These are phyloP conservation scores for Ballota nigra DNA, from an alignment of 257 asterid species.

Conservation along the genomic window DNA sequence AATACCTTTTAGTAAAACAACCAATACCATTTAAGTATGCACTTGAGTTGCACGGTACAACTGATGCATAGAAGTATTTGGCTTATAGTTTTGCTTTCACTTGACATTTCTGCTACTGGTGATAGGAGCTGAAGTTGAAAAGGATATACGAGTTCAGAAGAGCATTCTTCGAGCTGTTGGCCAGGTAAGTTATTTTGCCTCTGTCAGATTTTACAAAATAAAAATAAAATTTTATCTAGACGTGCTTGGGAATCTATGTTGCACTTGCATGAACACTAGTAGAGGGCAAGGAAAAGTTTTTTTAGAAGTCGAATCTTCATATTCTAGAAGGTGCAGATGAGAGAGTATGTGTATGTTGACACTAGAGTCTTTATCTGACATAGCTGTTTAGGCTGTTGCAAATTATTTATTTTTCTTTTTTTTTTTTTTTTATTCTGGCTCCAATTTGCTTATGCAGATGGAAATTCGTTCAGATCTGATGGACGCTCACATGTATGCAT, in stretches of 20 bases:
- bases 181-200: slow-evolving; percentile 50
- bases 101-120: slow-evolving; percentile 29
- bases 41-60: too few relatives aligned
- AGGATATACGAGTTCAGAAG: slow-evolving; percentile 78
- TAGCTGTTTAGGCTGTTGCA: background rate
- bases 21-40: too few relatives aligned
- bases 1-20: too few relatives aligned
- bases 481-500: slow-evolving; percentile 99
- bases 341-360: background rate
- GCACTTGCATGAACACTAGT: slow-evolving; percentile 9
- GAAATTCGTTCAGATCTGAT: slow-evolving; percentile 90
- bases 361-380: background rate
- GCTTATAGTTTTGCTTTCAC: background rate
- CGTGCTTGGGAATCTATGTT: background rate
- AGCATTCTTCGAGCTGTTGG: slow-evolving; percentile 90
- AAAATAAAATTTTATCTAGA: background rate
- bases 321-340: slow-evolving; percentile 17
- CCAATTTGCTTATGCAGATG: slow-evolving; percentile 55
- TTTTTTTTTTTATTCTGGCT: slow-evolving; percentile 16
- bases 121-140: slow-evolving; percentile 79
- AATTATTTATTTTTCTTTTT: background rate
- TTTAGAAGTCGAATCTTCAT: slow-evolving; percentile 11
- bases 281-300: background rate
- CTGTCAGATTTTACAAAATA: background rate
- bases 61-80: too few relatives aligned